Evolutionary conservation across 2,329 filamentous ascomycete species (phyloP), one percentile per base, ranked within the genome.

Genomic region (Microdochium nivale): DNA sequence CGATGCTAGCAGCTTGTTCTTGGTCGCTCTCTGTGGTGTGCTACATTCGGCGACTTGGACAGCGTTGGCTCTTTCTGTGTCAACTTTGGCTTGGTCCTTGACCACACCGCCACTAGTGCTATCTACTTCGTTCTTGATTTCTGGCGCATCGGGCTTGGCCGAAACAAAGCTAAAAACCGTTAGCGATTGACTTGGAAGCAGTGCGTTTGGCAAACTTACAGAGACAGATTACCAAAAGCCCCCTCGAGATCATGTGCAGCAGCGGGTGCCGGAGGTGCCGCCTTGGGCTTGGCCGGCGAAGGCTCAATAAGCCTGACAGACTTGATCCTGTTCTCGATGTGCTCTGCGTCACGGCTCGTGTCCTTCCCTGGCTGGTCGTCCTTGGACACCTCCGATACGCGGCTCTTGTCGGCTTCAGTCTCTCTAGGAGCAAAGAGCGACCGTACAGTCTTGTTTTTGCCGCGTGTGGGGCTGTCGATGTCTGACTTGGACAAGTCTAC

Each of bases 1-100:
- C 7, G 62, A 63, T 0, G 58, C 27, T 2, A 55, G 52, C 1
- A 63, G 51, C 2, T 59, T 60, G 50, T 65, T 66, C 30, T 49
- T 58, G 0, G 24, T 47, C 4, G 46, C 40, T 19, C 40, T 44
- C 21, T 44, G 40, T 21, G 40, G 40, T 21, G 40, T 44, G 21
- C 40, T 44, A 23, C 40, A 44, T 19, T 44, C n/a, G 7, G 40
- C 40, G 16, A 44, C 40, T 21, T 44, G 40, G 14, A 44, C 40
- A 16, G 16, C 19, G 19, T 23, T 19, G 23, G 40, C 16, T 11
- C 14, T 7, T 11, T 23, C 21, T 44, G n/a, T 44, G 7, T 23
- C 40, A 23, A 5, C 3, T 19, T 44, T 44, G 19, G 9, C 19
- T 7, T 23, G 7, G 16, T 44, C 40, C 7, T 3, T 23, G 13